Percentiles rank a stretch among this genome's conserved stretches.
Conservation (phyloP, 768 basidiomycete genomes). For the Psilocybe cubensis region DNA sequence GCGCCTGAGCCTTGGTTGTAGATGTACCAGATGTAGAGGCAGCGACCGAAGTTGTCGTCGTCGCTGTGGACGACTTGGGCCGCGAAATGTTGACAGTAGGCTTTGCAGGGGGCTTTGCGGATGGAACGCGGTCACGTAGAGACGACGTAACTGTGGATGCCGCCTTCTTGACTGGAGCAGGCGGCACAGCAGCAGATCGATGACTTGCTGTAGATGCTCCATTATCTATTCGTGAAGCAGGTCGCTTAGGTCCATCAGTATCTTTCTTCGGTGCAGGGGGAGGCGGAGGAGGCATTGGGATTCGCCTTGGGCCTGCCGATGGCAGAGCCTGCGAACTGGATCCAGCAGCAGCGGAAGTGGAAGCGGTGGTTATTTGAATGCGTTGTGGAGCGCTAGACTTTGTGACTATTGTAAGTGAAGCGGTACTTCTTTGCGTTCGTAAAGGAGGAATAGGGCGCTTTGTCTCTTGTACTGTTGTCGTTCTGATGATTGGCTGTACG, state of each 20-base stretch:
- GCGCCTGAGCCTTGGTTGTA: neutral
- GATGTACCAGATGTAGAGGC: neutral
- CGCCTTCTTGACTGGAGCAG: constrained; percentile 22
- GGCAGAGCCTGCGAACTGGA: constrained; percentile 10
- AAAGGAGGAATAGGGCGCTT: constrained; percentile 18
- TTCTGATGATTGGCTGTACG: neutral
- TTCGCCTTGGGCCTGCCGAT: constrained; percentile 27
- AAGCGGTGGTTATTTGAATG: constrained; percentile 25
- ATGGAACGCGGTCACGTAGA: constrained; percentile 9
- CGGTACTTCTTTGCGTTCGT: constrained; percentile 12
- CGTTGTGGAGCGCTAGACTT: constrained; percentile 23
- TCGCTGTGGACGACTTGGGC: constrained; percentile 3
- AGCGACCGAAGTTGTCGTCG: neutral
- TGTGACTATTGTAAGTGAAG: constrained; percentile 5
- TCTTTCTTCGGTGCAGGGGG: constrained; percentile 20
- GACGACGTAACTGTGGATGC: constrained; percentile 10
- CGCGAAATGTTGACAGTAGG: neutral
- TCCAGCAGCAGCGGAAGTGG: constrained; percentile 13
- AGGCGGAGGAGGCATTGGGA: constrained; percentile 26
- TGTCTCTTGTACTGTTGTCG: constrained; percentile 12
- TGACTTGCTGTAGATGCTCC: constrained; percentile 9
- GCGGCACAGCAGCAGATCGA: constrained; percentile 7
- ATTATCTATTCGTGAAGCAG: constrained; percentile 18
- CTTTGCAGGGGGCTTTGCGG: constrained; percentile 1
- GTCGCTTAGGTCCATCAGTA: constrained; percentile 15